These are phyloP conservation scores for Fragosphaeria purpurea DNA, from an alignment of 2,329 filamentous ascomycete genomes.

Conservation along the genomic window DNA sequence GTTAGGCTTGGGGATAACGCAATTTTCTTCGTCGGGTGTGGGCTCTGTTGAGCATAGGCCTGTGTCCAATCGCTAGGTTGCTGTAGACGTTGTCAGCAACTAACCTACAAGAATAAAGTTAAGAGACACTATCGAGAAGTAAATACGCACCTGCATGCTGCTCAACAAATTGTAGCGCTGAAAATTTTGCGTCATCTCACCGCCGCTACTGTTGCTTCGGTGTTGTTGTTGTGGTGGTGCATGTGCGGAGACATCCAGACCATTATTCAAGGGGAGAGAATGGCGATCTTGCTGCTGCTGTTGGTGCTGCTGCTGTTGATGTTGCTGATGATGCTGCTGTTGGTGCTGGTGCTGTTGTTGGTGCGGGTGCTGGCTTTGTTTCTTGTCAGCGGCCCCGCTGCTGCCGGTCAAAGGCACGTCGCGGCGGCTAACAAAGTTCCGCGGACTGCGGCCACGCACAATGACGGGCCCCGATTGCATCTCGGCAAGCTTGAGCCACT, in stretches of 20 bases:
- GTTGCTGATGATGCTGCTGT: conserved; percentile 2
- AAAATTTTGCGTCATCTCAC: conserved; percentile 15
- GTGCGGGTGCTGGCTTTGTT: conserved; percentile 28
- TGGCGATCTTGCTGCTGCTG: conserved; percentile 4
- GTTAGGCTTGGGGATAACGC: conserved; percentile 41
- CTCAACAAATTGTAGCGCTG: conserved; percentile 24
- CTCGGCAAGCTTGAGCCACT: conserved; percentile 66
- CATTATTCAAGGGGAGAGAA: background rate
- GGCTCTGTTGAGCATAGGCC: conserved; percentile 26
- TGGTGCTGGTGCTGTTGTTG: conserved; percentile 16
- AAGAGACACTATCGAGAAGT: background rate
- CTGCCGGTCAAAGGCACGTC: conserved; percentile 60
- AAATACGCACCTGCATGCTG: conserved; percentile 22
- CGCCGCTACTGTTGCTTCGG: conserved; percentile 3
- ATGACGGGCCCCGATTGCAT: conserved; percentile 90
- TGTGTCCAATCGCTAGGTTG: conserved; percentile 37
- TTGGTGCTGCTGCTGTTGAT: background rate
- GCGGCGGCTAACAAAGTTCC: conserved; percentile 88
- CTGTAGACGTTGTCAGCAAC: conserved; percentile 8
- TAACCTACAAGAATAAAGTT: background rate
- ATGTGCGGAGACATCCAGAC: conserved; percentile 2
- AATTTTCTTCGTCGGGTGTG: conserved; percentile 42
- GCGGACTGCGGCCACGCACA: conserved; percentile 80
- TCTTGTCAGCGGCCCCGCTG: conserved; percentile 28
- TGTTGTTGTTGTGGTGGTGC: conserved; percentile 1